A percentile compares a stretch with the other conserved stretches of the same genome.
These are phyloP conservation scores for Hygrocybe coccinea DNA, from an alignment of 768 basidiomycete genomes.

Conservation along the genomic window DNA sequence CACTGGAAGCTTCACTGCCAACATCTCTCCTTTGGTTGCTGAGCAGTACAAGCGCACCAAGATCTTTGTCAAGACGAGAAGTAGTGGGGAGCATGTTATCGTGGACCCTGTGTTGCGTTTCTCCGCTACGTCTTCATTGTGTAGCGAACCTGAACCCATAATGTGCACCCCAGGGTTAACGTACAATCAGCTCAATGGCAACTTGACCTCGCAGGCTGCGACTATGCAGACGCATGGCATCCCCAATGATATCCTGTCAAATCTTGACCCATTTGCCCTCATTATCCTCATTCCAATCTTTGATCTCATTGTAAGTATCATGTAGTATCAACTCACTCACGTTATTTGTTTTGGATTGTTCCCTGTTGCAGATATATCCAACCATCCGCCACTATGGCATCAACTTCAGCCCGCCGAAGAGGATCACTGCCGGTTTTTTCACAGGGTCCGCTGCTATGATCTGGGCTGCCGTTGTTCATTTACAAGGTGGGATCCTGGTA, in stretches of 20 bases:
- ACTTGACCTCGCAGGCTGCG: constrained; percentile 73
- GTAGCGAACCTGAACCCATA: constrained; percentile 33
- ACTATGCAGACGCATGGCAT: constrained; percentile 66
- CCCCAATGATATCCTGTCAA: constrained; percentile 75
- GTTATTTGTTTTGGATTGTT: constrained; percentile 3
- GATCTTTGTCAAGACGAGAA: constrained; percentile 47
- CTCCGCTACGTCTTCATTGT: not conserved
- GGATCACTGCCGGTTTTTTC: constrained; percentile 53
- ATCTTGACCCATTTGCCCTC: constrained; percentile 70
- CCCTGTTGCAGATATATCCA: constrained; percentile 48
- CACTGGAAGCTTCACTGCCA: constrained; percentile 73
- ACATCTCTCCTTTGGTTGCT: constrained; percentile 72
- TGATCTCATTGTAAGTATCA: constrained; percentile 44
- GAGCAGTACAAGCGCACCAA: constrained; percentile 63
- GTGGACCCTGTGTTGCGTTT: constrained; percentile 56
- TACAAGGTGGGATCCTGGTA: constrained; percentile 55
- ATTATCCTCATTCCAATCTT: constrained; percentile 71
- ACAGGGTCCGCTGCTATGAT: too few species aligned
- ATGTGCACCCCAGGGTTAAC: constrained; percentile 56
- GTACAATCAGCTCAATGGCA: constrained; percentile 75
- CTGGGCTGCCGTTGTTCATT: too few species aligned
- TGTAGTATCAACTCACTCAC: not conserved
- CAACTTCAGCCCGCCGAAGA: constrained; percentile 57
- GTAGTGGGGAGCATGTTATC: constrained; percentile 63
- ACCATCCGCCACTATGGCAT: constrained; percentile 45